Percentiles rank a stretch among this genome's conserved stretches.
Conservation (phyloP, 1,284 basidiomycete species). For the Trichosporon ovoides region DNA sequence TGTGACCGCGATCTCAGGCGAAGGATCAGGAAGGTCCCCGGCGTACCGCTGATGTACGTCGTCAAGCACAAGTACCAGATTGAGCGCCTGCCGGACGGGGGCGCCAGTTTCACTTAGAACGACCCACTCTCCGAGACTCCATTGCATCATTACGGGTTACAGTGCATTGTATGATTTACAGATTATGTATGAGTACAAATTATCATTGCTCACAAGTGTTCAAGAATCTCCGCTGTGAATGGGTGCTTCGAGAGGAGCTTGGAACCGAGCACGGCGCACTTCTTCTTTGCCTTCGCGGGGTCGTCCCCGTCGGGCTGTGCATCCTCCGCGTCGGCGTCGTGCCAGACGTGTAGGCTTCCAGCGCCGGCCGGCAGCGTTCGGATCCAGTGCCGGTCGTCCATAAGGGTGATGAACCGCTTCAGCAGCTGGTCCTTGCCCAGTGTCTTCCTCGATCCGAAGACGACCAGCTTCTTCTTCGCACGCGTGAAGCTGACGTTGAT, state of each 20-base stretch:
- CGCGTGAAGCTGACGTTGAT: conserved; percentile 97
- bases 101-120: conserved; percentile 26
- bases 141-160: background rate
- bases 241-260: conserved; percentile 10
- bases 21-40: conserved; percentile 86
- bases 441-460: conserved; percentile 78
- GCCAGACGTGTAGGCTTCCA: conserved; percentile 41
- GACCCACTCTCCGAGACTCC: too few species aligned
- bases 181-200: conserved; percentile 19
- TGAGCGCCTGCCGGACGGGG: conserved; percentile 74
- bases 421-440: conserved; percentile 59
- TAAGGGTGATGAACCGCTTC: conserved; percentile 65
- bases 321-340: conserved; percentile 4
- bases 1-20: conserved; percentile 93
- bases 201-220: conserved; percentile 7
- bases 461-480: conserved; percentile 79
- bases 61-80: conserved; percentile 84
- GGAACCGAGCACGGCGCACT: conserved; percentile 2
- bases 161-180: conserved; percentile 3
- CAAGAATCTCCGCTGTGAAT: conserved; percentile 28
- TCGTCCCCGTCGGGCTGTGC: background rate
- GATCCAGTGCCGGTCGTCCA: conserved; percentile 68
- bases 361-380: conserved; percentile 57
- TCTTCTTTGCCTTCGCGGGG: background rate
- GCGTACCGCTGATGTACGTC: conserved; percentile 94